phyloP scores from a whole-genome alignment of 306 rosid genomes.

The Astragalus glycyphyllos region DNA sequence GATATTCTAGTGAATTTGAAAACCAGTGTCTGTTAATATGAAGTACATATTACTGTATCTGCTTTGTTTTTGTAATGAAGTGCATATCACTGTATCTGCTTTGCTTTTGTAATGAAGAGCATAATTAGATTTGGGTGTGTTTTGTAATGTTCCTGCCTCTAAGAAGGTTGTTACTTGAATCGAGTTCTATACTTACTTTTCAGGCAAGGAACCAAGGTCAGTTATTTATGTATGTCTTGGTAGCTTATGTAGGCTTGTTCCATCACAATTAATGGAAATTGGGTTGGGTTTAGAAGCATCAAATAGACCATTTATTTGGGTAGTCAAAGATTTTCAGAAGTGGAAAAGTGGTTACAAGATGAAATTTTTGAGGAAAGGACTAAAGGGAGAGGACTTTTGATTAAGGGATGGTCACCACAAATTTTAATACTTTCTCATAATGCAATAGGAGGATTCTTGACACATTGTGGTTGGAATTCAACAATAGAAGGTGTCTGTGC shows the following conservation, averaged over 20 bases:
- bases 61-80: too few relatives aligned
- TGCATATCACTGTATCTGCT: too few relatives aligned
- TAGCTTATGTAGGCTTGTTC: conserved; percentile 69
- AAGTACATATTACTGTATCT: too few relatives aligned
- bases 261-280: conserved; percentile 66
- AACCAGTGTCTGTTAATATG: too few relatives aligned
- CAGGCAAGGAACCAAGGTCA: conserved; percentile 63
- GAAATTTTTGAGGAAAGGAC: conserved; percentile 65
- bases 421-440: conserved; percentile 61
- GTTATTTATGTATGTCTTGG: conserved; percentile 82
- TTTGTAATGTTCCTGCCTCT: too few relatives aligned
- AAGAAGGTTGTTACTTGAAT: too few relatives aligned
- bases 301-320: conserved; percentile 75
- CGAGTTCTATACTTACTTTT: too few relatives aligned
- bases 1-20: too few relatives aligned
- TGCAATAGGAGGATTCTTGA: conserved; percentile 68
- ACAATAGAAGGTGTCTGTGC: conserved; percentile 60
- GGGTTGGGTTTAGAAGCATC: conserved; percentile 75
- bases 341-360: conserved; percentile 67
- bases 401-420: conserved; percentile 87
- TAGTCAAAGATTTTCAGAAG: conserved; percentile 50
- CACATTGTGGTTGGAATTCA: conserved; percentile 89
- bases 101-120: too few relatives aligned
- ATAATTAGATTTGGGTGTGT: too few relatives aligned
- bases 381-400: conserved; percentile 68